Conservation (phyloP, 2,329 filamentous ascomycete species). For the Calonectria leucothoes region DNA sequence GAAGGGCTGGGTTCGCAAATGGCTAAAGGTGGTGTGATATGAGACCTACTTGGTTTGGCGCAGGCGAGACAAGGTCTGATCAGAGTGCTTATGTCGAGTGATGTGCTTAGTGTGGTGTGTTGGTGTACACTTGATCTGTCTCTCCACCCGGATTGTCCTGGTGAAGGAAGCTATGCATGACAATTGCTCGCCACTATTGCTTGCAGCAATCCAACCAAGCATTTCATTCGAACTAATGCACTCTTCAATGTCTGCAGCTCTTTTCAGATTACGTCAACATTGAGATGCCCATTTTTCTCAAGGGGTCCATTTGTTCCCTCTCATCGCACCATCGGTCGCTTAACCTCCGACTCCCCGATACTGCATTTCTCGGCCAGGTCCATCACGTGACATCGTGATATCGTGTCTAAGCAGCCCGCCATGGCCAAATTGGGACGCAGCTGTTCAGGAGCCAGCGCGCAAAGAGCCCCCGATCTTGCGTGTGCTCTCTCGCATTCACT, state of each 20-base stretch:
- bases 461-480: constrained; percentile 10
- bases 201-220: background rate
- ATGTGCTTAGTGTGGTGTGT: background rate
- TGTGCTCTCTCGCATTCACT: constrained; percentile 3
- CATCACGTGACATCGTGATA: constrained; percentile 43
- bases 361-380: background rate
- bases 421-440: constrained; percentile 3
- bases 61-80: too few relatives aligned
- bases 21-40: background rate
- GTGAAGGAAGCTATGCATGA: background rate
- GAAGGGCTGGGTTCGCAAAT: background rate
- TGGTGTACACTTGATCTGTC: background rate
- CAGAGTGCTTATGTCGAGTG: background rate
- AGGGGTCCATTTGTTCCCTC: background rate
- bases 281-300: background rate
- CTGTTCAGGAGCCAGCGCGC: constrained; percentile 17
- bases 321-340: constrained; percentile 29
- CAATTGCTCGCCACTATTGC: too few relatives aligned
- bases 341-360: constrained; percentile 27
- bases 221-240: background rate
- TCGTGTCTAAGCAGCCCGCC: constrained; percentile 38
- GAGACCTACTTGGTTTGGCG: background rate
- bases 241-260: background rate
- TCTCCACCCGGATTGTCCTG: too few relatives aligned
- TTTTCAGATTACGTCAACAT: background rate